phyloP scores from a whole-genome alignment of 2,329 filamentous ascomycete genomes.

The Drechslera avenae region DNA sequence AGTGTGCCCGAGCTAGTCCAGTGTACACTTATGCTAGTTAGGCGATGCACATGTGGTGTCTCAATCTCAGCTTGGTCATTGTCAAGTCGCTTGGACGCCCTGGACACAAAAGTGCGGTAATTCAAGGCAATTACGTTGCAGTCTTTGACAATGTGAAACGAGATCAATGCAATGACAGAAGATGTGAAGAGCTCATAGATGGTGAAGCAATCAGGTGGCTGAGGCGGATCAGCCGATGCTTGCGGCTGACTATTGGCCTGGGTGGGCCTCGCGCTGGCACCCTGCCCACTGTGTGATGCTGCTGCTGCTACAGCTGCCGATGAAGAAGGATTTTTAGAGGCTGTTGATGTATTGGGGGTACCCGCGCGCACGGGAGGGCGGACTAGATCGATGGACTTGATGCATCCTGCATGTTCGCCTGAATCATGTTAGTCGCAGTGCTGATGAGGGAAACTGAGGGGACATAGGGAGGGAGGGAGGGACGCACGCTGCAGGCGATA shows the following conservation, averaged over 20 bases:
- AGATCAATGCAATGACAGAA: slow-evolving; percentile 44
- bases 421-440: slow-evolving; percentile 24
- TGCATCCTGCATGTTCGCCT: slow-evolving; percentile 42
- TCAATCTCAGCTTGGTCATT: slow-evolving; percentile 11
- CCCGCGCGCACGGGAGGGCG: slow-evolving; percentile 34
- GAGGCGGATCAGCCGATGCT: slow-evolving; percentile 21
- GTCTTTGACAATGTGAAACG: slow-evolving; percentile 41
- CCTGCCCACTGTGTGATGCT: slow-evolving; percentile 28
- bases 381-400: slow-evolving; percentile 44
- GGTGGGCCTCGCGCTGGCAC: slow-evolving; percentile 22
- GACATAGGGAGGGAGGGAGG: no score
- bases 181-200: slow-evolving; percentile 48
- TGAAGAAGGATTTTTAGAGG: slow-evolving; percentile 27
- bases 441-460: no score
- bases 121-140: slow-evolving; percentile 43
- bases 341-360: slow-evolving; percentile 26
- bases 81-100: slow-evolving; percentile 17
- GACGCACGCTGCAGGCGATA: slow-evolving; percentile 40
- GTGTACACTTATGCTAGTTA: slow-evolving; percentile 40
- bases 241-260: slow-evolving; percentile 24
- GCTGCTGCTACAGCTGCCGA: slow-evolving; percentile 23
- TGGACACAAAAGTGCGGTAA: slow-evolving; percentile 45
- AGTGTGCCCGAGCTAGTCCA: slow-evolving; percentile 46
- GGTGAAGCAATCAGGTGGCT: slow-evolving; percentile 37
- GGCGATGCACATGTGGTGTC: slow-evolving; percentile 21